A percentile compares a stretch with the other conserved stretches of the same genome.
Conservation (phyloP, 2,329 filamentous ascomycete species). For the Trichoderma sp. region DNA sequence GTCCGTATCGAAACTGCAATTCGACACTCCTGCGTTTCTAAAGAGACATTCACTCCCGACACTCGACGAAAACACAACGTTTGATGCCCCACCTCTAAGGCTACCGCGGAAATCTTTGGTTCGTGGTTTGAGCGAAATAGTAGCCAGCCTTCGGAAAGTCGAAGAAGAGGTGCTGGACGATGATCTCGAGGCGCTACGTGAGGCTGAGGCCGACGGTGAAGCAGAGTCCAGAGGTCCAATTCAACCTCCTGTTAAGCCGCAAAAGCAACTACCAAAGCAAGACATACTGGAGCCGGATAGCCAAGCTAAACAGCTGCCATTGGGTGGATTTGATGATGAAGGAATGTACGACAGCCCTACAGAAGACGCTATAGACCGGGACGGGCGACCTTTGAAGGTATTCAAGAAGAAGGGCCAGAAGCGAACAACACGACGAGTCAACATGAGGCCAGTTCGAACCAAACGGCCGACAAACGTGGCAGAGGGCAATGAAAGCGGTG, state of each 20-base stretch:
- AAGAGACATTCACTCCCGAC: slow-evolving; percentile 48
- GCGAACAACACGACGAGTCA: slow-evolving; percentile 69
- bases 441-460: slow-evolving; percentile 57
- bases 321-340: slow-evolving; percentile 67
- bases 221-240: slow-evolving; percentile 27
- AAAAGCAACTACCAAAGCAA: slow-evolving; percentile 32
- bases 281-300: slow-evolving; percentile 48
- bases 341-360: slow-evolving; percentile 55
- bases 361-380: slow-evolving; percentile 50
- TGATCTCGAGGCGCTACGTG: slow-evolving; percentile 72
- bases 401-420: slow-evolving; percentile 88
- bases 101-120: slow-evolving; percentile 63
- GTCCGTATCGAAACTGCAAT: slow-evolving; percentile 57
- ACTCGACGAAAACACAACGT: slow-evolving; percentile 58
- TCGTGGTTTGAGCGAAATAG: slow-evolving; percentile 71
- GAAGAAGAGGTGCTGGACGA: slow-evolving; percentile 72
- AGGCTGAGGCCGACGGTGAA: slow-evolving; percentile 67
- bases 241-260: slow-evolving; percentile 28
- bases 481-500: slow-evolving; percentile 30
- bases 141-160: slow-evolving; percentile 68
- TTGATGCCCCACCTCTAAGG: slow-evolving; percentile 51
- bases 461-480: slow-evolving; percentile 47
- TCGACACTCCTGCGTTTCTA: slow-evolving; percentile 74
- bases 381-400: slow-evolving; percentile 60
- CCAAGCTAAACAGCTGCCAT: slow-evolving; percentile 44